Evolutionary conservation across 2,329 filamentous ascomycete species (phyloP).

Genomic region (Talaromyces sp.): DNA sequence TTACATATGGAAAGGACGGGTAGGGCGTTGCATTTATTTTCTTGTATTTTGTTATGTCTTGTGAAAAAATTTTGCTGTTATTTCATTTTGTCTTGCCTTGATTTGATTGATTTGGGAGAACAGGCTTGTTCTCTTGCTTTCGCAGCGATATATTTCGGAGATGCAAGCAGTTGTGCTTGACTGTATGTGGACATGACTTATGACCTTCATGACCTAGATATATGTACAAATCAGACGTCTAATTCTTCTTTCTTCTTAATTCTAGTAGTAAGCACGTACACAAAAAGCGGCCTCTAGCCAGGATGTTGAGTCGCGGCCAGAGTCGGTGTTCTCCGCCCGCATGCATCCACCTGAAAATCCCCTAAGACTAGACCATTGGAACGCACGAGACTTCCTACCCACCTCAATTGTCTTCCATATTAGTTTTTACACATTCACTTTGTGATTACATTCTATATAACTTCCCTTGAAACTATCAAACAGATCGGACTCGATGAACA

Average conservation of each 20-base stretch:
- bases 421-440: not conserved
- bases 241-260: too few relatives aligned
- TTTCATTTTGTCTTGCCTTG: constrained; percentile 14
- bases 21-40: constrained; percentile 4
- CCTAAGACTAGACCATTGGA: not conserved
- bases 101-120: constrained; percentile 2
- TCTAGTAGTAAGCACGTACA: too few relatives aligned
- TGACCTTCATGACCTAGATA: constrained; percentile 15
- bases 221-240: constrained; percentile 7
- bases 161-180: constrained; percentile 14
- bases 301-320: not conserved
- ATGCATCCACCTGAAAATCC: constrained; percentile 1
- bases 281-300: not conserved
- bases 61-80: constrained; percentile 4
- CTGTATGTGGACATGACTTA: constrained; percentile 21
- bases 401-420: not conserved
- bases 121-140: not conserved
- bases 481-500: not conserved
- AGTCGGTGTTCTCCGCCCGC: not conserved
- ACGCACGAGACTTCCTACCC: not conserved
- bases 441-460: not conserved
- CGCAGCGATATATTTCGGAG: constrained; percentile 4
- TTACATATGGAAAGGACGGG: not conserved
- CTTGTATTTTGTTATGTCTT: constrained; percentile 14
- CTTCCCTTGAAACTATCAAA: not conserved